Percentiles rank a stretch among this genome's conserved stretches.
Conservation (phyloP, 2,329 filamentous ascomycete species). For the Blastomyces parvus region DNA sequence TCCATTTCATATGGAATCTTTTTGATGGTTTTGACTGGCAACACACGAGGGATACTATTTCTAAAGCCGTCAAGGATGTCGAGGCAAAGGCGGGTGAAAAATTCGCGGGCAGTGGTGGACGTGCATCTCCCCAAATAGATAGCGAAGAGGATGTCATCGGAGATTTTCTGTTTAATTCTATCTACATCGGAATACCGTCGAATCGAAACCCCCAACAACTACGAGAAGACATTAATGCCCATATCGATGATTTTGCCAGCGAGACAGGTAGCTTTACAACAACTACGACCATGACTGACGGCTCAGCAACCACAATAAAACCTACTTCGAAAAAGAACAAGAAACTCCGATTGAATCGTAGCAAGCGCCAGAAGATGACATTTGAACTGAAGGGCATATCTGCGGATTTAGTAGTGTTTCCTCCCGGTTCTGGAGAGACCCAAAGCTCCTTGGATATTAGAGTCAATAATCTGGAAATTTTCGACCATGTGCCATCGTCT, state of each 20-base stretch:
- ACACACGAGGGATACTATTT: constrained; percentile 73
- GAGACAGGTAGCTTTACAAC: constrained; percentile 86
- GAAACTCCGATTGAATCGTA: constrained; percentile 66
- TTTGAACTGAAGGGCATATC: constrained; percentile 83
- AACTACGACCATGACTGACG: constrained; percentile 46
- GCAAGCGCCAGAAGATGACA: constrained; percentile 87
- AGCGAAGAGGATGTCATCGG: constrained; percentile 82
- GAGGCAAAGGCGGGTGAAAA: constrained; percentile 73
- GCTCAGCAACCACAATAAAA: constrained; percentile 29
- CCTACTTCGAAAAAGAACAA: constrained; percentile 38
- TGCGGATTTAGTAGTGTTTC: constrained; percentile 72
- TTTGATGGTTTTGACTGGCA: constrained; percentile 98
- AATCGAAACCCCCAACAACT: constrained; percentile 78
- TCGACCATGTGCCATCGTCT: constrained; percentile 87
- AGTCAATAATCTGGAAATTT: constrained; percentile 75
- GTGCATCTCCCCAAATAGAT: constrained; percentile 50
- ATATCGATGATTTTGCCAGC: constrained; percentile 74
- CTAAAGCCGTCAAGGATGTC: constrained; percentile 78
- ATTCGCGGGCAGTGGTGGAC: constrained; percentile 49
- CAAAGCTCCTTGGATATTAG: constrained; percentile 80
- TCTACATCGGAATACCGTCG: constrained; percentile 87
- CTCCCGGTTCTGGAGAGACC: constrained; percentile 66
- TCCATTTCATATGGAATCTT: constrained; percentile 94
- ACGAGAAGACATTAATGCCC: constrained; percentile 72
- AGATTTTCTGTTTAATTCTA: constrained; percentile 96